A percentile compares a stretch with the other conserved stretches of the same genome.
phyloP scores from a whole-genome alignment of 345 rosid species.

The Eucalyptus curtisii region DNA sequence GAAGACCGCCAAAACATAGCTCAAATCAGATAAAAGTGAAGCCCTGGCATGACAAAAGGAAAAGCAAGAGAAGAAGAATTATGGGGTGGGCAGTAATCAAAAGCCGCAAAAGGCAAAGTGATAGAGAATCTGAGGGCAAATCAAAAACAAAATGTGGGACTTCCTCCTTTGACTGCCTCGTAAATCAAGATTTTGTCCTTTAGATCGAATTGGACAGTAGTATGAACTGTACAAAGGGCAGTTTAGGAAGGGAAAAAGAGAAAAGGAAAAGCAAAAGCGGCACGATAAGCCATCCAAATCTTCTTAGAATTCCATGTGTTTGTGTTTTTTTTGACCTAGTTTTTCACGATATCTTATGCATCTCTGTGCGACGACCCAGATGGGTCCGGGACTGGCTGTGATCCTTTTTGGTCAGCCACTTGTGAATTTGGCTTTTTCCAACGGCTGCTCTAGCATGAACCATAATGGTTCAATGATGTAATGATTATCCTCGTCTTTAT shows the following conservation, averaged over 20 bases:
- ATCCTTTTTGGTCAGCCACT: not conserved
- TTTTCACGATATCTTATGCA: not conserved
- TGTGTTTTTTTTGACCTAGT: not conserved
- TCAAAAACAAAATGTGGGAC: not conserved
- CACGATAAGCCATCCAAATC: slow-evolving; percentile 10
- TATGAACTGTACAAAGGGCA: not conserved
- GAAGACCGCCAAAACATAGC: not conserved
- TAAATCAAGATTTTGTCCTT: slow-evolving; percentile 1
- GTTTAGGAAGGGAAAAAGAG: not conserved
- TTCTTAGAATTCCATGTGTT: slow-evolving; percentile 14
- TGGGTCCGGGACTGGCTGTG: not conserved
- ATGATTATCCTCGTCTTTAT: not conserved
- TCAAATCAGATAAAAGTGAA: not conserved
- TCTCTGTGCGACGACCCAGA: not conserved
- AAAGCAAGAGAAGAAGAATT: not conserved
- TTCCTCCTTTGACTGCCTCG: slow-evolving; percentile 36
- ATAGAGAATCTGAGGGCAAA: not conserved
- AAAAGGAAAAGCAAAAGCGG: not conserved
- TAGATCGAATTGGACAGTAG: not conserved
- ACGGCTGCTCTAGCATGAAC: not conserved
- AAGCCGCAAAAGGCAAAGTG: slow-evolving; percentile 1
- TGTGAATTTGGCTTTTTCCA: not conserved
- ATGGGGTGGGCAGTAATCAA: not conserved
- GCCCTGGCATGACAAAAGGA: not conserved
- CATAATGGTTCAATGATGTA: not conserved